A percentile compares a stretch with the other conserved stretches of the same genome.
Evolutionary conservation across 2,329 filamentous ascomycete species (phyloP).

Genomic region (Stachybotrys chartarum): DNA sequence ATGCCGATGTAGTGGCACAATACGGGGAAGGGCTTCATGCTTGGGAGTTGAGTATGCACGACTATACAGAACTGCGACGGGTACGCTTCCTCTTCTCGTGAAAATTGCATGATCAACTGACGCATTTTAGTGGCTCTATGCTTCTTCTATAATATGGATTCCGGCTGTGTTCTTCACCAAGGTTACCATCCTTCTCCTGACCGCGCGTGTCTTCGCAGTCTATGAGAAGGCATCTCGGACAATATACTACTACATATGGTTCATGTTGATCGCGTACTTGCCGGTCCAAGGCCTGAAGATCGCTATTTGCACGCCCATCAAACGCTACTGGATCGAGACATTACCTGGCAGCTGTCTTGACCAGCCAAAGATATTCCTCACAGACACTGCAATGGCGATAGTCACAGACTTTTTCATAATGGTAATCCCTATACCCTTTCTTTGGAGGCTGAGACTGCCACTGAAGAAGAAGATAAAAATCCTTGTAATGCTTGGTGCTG

Average conservation of each 20-base stretch:
- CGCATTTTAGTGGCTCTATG: neutral
- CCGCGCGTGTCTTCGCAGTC: neutral
- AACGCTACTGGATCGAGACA: neutral
- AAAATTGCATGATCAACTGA: neutral
- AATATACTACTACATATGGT: neutral
- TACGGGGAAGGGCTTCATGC: neutral
- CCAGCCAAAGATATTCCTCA: conserved; percentile 1
- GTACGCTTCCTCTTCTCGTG: neutral
- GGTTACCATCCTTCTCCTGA: neutral
- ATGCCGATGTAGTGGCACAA: neutral
- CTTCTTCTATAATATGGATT: neutral
- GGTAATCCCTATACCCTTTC: neutral
- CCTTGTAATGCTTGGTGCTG: neutral
- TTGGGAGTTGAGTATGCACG: neutral
- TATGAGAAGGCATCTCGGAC: neutral
- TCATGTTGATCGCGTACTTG: neutral
- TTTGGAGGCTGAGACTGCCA: neutral
- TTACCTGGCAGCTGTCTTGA: neutral
- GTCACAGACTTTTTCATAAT: neutral
- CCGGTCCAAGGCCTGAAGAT: conserved; percentile 1
- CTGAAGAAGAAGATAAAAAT: neutral
- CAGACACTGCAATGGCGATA: neutral
- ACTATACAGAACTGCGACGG: neutral
- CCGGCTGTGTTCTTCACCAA: neutral
- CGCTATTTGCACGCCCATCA: conserved; percentile 1